Percentiles rank a stretch among this genome's conserved stretches.
Conservation (phyloP, 2,329 filamentous ascomycete genomes). For the Fusarium floridanum region DNA sequence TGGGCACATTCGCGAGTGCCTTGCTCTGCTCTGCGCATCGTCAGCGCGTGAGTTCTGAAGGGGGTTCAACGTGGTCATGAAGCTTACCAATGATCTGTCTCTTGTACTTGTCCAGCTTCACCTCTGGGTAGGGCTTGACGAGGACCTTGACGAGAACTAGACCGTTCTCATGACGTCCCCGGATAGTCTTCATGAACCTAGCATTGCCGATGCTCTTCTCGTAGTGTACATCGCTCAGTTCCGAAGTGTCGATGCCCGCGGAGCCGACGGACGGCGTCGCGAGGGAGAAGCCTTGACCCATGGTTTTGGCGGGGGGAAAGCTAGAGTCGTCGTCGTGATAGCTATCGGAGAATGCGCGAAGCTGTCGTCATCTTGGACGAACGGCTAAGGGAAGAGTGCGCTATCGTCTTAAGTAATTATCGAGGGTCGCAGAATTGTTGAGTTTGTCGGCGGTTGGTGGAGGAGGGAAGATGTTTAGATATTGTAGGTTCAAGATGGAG, state of each 20-base stretch:
- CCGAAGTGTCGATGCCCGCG: conserved; percentile 92
- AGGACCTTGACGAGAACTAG: conserved; percentile 94
- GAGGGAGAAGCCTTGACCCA: conserved; percentile 98
- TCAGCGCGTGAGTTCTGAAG: not conserved
- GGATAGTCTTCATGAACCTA: conserved; percentile 96
- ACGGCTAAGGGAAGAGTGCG: not conserved
- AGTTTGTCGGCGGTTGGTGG: not conserved
- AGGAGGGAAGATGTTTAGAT: not conserved
- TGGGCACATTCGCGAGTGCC: conserved; percentile 84
- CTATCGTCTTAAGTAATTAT: not conserved
- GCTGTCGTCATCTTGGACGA: conserved; percentile 44
- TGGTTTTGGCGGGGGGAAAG: conserved; percentile 54
- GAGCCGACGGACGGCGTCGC: conserved; percentile 91
- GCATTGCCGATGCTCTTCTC: conserved; percentile 93
- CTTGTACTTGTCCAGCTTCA: conserved; percentile 84
- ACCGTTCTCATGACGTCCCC: conserved; percentile 89
- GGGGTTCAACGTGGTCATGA: no score
- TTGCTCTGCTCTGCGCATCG: conserved; percentile 78
- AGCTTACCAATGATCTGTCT: conserved; percentile 78
- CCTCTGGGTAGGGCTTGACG: conserved; percentile 88
- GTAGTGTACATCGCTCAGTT: conserved; percentile 90
- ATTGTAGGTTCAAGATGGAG: conserved; percentile 13
- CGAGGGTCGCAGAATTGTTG: not conserved
- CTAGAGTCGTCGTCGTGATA: conserved; percentile 37
- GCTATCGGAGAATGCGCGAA: conserved; percentile 42